Conservation (phyloP, 1,284 basidiomycete species). For the Xerocomus minutiporus region DNA sequence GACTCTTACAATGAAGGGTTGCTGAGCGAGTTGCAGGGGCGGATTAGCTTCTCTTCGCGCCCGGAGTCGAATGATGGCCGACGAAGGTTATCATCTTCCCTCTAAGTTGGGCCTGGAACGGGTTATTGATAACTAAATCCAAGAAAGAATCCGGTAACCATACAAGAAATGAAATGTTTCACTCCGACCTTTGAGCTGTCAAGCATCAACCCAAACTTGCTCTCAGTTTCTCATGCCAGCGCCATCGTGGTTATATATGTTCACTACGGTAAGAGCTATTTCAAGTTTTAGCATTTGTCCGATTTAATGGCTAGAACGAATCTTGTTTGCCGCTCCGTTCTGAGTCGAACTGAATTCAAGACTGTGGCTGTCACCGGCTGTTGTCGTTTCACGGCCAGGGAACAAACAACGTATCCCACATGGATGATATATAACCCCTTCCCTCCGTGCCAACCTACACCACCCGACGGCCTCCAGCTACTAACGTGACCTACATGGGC, state of each 20-base stretch:
- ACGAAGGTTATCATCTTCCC: constrained; percentile 26
- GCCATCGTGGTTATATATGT: not conserved
- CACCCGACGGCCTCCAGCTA: constrained; percentile 10
- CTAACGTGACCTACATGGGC: constrained; percentile 6
- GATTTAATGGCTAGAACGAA: constrained; percentile 12
- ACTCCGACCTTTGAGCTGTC: constrained; percentile 17
- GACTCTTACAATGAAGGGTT: not conserved
- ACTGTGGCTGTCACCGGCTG: constrained; percentile 25
- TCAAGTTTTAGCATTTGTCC: constrained; percentile 6
- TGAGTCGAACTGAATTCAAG: constrained; percentile 8
- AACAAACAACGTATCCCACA: constrained; percentile 18
- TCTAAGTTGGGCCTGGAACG: constrained; percentile 13
- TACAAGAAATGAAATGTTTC: constrained; percentile 11
- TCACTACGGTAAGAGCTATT: constrained; percentile 5
- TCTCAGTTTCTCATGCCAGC: constrained; percentile 20
- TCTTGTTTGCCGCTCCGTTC: constrained; percentile 15
- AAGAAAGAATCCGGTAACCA: constrained; percentile 20
- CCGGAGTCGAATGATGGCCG: constrained; percentile 19
- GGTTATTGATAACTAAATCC: constrained; percentile 1
- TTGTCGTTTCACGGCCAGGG: constrained; percentile 16
- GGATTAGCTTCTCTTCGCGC: constrained; percentile 15
- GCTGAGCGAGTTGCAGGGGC: not conserved
- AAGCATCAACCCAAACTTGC: not conserved
- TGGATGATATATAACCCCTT: constrained; percentile 27
- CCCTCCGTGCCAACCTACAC: constrained; percentile 11